Percentiles rank a stretch among this genome's conserved stretches.
phyloP scores from a whole-genome alignment of 2,329 filamentous ascomycete genomes.

The Penicillium capsulatum region DNA sequence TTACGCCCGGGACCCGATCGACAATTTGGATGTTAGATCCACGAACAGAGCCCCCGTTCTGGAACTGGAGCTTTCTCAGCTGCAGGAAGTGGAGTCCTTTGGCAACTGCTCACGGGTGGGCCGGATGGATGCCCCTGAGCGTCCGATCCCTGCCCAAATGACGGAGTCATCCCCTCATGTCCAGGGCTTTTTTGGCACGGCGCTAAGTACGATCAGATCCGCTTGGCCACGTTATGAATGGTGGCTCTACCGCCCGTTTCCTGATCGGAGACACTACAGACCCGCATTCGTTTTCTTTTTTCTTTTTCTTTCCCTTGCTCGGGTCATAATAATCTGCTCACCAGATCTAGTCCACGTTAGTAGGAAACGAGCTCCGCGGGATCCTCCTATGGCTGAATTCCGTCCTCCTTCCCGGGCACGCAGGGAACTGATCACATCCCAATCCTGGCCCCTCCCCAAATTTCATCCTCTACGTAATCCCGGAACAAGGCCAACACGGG shows the following conservation, averaged over 20 bases:
- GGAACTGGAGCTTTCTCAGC: constrained; percentile 18
- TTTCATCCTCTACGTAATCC: background rate
- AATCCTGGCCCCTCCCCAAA: constrained; percentile 5
- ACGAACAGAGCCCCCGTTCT: constrained; percentile 20
- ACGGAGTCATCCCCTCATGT: too few relatives aligned
- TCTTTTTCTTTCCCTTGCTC: background rate
- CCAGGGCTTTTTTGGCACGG: constrained; percentile 14
- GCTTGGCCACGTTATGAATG: constrained; percentile 27
- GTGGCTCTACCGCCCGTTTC: constrained; percentile 24
- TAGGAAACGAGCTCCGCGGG: too few relatives aligned
- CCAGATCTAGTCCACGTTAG: background rate
- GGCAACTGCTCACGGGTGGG: constrained; percentile 16
- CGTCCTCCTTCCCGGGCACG: background rate
- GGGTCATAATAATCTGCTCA: background rate
- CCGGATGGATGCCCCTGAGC: constrained; percentile 3
- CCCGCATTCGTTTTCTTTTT: too few relatives aligned
- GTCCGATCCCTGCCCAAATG: constrained; percentile 8
- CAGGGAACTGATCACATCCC: constrained; percentile 19
- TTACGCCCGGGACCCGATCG: too few relatives aligned
- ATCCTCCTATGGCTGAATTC: background rate
- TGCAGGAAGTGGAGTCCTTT: constrained; percentile 23
- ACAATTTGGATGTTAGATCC: too few relatives aligned
- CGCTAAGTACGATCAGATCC: constrained; percentile 28
- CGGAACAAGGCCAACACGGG: constrained; percentile 1
- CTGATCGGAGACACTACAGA: constrained; percentile 13